These are phyloP conservation scores for Eutrema yunnanense DNA, from an alignment of 345 rosid species.

Conservation along the genomic window DNA sequence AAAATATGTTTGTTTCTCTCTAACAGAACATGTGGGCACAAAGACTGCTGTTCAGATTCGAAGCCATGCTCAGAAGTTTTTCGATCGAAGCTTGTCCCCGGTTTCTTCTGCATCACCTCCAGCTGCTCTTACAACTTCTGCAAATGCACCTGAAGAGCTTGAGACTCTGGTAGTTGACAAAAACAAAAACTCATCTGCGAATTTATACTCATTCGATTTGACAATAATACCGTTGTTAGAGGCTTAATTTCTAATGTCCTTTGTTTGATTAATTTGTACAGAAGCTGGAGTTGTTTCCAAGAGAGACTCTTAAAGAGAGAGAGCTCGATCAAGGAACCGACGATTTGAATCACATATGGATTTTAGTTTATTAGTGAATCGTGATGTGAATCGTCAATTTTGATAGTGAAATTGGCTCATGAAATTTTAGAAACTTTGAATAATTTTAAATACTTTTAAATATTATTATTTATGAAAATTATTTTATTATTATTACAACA, in stretches of 20 bases:
- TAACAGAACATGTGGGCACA: constrained; percentile 66
- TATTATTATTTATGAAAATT: too few species aligned
- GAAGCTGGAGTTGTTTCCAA: constrained; percentile 33
- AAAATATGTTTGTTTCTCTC: constrained; percentile 16
- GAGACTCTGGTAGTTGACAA: constrained; percentile 30
- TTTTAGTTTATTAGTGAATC: too few species aligned
- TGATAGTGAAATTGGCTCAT: too few species aligned
- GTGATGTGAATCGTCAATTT: too few species aligned
- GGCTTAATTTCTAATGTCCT: neutral
- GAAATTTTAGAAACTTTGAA: too few species aligned
- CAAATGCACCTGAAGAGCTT: constrained; percentile 25
- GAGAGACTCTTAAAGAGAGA: constrained; percentile 19
- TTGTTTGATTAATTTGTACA: constrained; percentile 30
- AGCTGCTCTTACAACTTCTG: constrained; percentile 5
- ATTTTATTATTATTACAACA: too few species aligned
- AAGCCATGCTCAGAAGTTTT: constrained; percentile 94
- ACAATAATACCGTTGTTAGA: neutral
- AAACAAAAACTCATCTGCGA: neutral
- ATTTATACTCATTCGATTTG: too few species aligned
- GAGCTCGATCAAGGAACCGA: constrained; percentile 23
- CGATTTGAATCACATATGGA: too few species aligned
- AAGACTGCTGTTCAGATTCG: constrained; percentile 92
- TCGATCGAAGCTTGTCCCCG: constrained; percentile 50
- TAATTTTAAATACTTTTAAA: too few species aligned
- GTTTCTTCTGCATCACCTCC: constrained; percentile 35